phyloP scores from a whole-genome alignment of 2,329 filamentous ascomycete genomes.

The Fusarium verrucosum region DNA sequence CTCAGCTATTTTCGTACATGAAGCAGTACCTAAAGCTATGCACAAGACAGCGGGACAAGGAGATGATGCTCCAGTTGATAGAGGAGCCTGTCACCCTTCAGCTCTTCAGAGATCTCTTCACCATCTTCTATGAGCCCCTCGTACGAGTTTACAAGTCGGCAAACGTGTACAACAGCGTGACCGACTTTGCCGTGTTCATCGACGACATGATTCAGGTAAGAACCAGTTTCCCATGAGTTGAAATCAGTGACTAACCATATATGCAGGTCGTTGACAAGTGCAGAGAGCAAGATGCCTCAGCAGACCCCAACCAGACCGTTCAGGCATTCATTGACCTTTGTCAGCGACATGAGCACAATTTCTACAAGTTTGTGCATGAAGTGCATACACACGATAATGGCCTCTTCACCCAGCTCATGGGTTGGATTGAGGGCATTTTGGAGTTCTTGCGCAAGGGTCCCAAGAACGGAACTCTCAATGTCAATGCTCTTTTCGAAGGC shows the following conservation, averaged over 20 bases:
- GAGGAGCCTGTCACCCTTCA: conserved; percentile 98
- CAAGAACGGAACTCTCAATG: conserved; percentile 84
- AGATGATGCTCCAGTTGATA: conserved; percentile 95
- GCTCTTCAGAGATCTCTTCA: conserved; percentile 94
- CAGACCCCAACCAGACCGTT: conserved; percentile 97
- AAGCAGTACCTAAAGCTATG: conserved; percentile 95
- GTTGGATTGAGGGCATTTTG: conserved; percentile 94
- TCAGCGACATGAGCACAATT: conserved; percentile 92
- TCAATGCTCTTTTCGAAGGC: conserved; percentile 91
- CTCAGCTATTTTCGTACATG: conserved; percentile 90
- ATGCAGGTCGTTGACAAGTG: conserved; percentile 70
- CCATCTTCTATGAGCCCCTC: conserved; percentile 98
- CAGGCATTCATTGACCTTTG: conserved; percentile 98
- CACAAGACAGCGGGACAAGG: conserved; percentile 91
- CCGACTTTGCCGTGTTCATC: conserved; percentile 91
- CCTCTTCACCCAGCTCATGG: conserved; percentile 94
- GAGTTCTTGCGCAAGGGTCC: conserved; percentile 92
- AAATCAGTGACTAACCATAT: conserved; percentile 12
- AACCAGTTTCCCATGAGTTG: background rate
- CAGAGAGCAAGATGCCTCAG: conserved; percentile 81
- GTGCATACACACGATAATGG: conserved; percentile 97
- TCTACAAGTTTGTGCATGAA: conserved; percentile 99
- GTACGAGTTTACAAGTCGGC: conserved; percentile 98
- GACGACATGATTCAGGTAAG: conserved; percentile 88
- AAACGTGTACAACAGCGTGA: conserved; percentile 97